Evolutionary conservation across 177 flowering plant genomes (phyloP).

Genomic region (Vitis hybrid): DNA sequence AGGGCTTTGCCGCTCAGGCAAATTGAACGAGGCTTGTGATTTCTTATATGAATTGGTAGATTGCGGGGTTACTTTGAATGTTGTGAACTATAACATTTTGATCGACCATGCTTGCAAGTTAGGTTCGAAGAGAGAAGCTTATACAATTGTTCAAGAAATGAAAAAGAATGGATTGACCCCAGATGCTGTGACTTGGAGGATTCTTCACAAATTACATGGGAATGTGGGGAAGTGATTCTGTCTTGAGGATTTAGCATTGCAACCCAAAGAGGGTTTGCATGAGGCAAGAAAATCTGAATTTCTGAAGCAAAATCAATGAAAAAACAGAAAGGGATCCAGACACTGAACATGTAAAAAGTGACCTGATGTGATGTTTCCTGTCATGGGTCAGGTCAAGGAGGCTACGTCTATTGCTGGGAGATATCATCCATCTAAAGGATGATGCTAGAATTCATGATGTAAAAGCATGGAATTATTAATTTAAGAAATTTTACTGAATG

Average conservation of each 20-base stretch:
- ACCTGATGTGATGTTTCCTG: too few relatives aligned
- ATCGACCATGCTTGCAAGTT: conserved; percentile 67
- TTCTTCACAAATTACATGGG: conserved; percentile 68
- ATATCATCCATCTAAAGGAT: too few relatives aligned
- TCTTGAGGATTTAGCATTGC: conserved; percentile 6
- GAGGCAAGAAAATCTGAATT: neutral
- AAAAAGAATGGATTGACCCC: conserved; percentile 72
- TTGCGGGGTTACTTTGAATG: conserved; percentile 65
- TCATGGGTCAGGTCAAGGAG: too few relatives aligned
- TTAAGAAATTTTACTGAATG: too few relatives aligned
- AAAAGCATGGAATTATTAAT: too few relatives aligned
- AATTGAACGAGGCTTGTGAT: conserved; percentile 68
- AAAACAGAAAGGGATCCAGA: too few relatives aligned
- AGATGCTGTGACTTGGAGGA: conserved; percentile 94
- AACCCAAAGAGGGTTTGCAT: neutral
- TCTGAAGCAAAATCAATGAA: too few relatives aligned
- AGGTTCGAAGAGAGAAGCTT: conserved; percentile 75
- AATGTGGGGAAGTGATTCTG: conserved; percentile 12
- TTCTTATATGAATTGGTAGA: conserved; percentile 85
- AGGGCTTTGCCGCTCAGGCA: conserved; percentile 71
- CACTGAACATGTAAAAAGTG: too few relatives aligned
- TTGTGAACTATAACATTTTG: conserved; percentile 71
- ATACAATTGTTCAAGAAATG: conserved; percentile 78
- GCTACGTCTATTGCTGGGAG: too few relatives aligned
- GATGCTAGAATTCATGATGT: too few relatives aligned